Conservation (phyloP, 345 rosid genomes). For the Arabidopsis arenosa region DNA sequence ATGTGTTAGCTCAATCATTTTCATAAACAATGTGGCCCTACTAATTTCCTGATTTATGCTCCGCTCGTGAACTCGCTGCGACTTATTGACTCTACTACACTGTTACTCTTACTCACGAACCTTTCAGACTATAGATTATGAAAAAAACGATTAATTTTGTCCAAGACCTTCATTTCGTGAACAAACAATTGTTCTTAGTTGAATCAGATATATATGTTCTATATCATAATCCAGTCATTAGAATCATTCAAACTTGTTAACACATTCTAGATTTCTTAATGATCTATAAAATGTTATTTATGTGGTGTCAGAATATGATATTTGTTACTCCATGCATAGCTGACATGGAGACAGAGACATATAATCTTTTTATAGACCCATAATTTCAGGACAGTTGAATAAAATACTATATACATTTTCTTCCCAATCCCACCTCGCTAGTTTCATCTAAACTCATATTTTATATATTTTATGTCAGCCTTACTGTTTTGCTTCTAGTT, state of each 20-base stretch:
- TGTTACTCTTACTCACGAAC: conserved; percentile 17
- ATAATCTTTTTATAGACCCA: conserved; percentile 42
- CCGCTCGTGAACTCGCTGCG: conserved; percentile 53
- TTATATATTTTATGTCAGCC: conserved; percentile 33
- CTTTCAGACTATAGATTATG: not conserved
- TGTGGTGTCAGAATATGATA: conserved; percentile 38
- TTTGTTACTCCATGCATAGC: conserved; percentile 39
- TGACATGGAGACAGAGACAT: conserved; percentile 47
- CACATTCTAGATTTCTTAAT: conserved; percentile 31
- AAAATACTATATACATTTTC: conserved; percentile 19
- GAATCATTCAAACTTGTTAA: conserved; percentile 22
- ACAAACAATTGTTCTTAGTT: conserved; percentile 5
- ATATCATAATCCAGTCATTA: conserved; percentile 11
- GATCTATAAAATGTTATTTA: conserved; percentile 24
- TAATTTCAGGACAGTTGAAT: conserved; percentile 43
- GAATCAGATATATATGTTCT: conserved; percentile 25
- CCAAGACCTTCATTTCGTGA: not conserved
- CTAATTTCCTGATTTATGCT: conserved; percentile 31
- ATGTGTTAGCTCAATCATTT: conserved; percentile 48
- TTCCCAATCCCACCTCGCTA: not conserved
- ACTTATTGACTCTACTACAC: conserved; percentile 30
- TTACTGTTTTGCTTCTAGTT: conserved; percentile 26
- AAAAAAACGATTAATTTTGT: not conserved
- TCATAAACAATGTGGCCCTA: conserved; percentile 38
- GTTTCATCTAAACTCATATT: conserved; percentile 32